These are phyloP conservation scores for Candida quercuum DNA, from an alignment of 805 yeast genomes.

Conservation along the genomic window DNA sequence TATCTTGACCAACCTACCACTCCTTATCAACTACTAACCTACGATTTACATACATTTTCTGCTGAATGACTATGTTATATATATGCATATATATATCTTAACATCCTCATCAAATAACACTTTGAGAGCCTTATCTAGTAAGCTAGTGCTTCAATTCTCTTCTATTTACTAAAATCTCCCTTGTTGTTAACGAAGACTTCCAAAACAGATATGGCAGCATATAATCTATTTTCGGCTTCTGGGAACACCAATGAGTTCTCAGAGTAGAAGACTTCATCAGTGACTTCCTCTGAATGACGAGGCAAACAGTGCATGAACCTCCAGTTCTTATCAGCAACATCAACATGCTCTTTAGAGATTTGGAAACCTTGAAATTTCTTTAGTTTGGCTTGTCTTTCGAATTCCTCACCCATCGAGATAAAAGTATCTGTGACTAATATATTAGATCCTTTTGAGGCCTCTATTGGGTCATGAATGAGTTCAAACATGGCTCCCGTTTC, in stretches of 20 bases:
- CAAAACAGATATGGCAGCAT: constrained; percentile 92
- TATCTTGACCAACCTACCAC: constrained; percentile 3
- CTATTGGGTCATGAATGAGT: constrained; percentile 65
- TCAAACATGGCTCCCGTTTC: constrained; percentile 49
- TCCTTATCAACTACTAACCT: constrained; percentile 14
- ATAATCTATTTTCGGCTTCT: constrained; percentile 94
- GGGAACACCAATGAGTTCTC: constrained; percentile 81
- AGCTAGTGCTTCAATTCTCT: constrained; percentile 70
- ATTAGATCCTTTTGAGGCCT: constrained; percentile 70
- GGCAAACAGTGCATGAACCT: constrained; percentile 98
- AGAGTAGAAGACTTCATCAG: constrained; percentile 87
- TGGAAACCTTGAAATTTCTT: constrained; percentile 85
- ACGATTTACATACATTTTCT: background rate
- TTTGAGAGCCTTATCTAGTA: constrained; percentile 23
- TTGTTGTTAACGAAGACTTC: constrained; percentile 86
- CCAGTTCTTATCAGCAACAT: constrained; percentile 62
- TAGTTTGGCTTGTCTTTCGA: constrained; percentile 64
- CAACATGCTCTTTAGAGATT: constrained; percentile 61
- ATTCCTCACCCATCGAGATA: constrained; percentile 97
- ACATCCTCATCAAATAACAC: too few relatives aligned
- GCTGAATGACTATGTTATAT: too few relatives aligned
- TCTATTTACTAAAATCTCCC: constrained; percentile 45
- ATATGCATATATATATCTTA: too few relatives aligned
- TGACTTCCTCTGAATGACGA: constrained; percentile 90
- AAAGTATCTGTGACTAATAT: constrained; percentile 94